Percentiles rank a stretch among this genome's conserved stretches.
Conservation (phyloP, 1,139 yeast genomes). For the Yamadazyma pseudoaaseri region DNA sequence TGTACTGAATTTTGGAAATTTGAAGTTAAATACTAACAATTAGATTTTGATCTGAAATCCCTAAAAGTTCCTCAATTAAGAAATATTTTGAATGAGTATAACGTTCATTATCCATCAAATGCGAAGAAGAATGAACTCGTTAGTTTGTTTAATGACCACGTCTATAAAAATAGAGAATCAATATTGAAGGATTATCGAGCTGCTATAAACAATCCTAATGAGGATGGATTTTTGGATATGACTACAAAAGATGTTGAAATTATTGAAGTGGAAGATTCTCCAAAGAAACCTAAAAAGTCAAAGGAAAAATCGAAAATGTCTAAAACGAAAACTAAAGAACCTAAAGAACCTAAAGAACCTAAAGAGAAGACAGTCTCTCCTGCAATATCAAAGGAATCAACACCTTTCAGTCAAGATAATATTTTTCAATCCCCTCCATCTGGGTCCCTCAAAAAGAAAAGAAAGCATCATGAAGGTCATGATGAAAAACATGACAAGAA, state of each 20-base stretch:
- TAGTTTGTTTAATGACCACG: constrained; percentile 47
- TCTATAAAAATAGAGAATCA: constrained; percentile 38
- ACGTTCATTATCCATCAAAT: constrained; percentile 54
- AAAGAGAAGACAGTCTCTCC: not conserved
- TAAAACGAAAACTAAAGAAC: constrained; percentile 1
- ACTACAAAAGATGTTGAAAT: constrained; percentile 3
- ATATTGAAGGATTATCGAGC: constrained; percentile 23
- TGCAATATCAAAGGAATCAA: constrained; percentile 3
- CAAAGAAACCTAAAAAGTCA: constrained; percentile 1
- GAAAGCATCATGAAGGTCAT: no score
- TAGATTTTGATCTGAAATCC: constrained; percentile 60
- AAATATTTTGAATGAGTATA: constrained; percentile 55
- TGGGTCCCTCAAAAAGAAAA: constrained; percentile 4
- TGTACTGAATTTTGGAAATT: constrained; percentile 8
- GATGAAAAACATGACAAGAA: constrained; percentile 7
- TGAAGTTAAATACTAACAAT: not conserved
- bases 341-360: constrained; percentile 1
- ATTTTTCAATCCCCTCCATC: constrained; percentile 36
- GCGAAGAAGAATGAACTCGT: constrained; percentile 65
- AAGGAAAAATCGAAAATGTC: not conserved
- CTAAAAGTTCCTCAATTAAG: constrained; percentile 66
- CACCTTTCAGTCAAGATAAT: constrained; percentile 38
- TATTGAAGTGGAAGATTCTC: not conserved
- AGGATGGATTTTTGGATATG: constrained; percentile 25
- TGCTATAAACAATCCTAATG: constrained; percentile 19